A percentile compares a stretch with the other conserved stretches of the same genome.
These are phyloP conservation scores for Drechslerella dactyloides DNA, from an alignment of 2,329 filamentous ascomycete species.

Conservation along the genomic window DNA sequence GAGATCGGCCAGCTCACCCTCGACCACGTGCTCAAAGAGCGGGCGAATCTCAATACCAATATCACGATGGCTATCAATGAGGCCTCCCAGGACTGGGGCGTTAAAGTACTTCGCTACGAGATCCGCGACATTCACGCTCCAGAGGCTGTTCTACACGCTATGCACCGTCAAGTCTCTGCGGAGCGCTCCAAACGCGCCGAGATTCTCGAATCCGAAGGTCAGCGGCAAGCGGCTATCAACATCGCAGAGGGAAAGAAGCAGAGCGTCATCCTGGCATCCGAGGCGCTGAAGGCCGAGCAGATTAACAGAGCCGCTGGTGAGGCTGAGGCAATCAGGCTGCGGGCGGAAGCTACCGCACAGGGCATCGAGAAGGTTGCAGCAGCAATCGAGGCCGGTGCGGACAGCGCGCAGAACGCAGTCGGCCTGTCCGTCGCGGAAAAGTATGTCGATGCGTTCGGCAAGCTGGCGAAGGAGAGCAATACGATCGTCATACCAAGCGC, in stretches of 20 bases:
- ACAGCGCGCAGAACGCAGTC: constrained; percentile 80
- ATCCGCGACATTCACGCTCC: constrained; percentile 98
- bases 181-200: constrained; percentile 97
- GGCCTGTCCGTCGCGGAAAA: constrained; percentile 92
- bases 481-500: constrained; percentile 95
- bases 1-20: constrained; percentile 96
- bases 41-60: constrained; percentile 92
- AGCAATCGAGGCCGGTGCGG: constrained; percentile 74
- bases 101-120: constrained; percentile 94
- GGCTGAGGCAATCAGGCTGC: constrained; percentile 87
- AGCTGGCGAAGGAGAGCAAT: constrained; percentile 92
- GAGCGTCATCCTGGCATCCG: constrained; percentile 92
- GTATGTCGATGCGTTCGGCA: constrained; percentile 93
- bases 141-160: constrained; percentile 88
- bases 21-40: constrained; percentile 97
- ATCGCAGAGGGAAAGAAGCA: constrained; percentile 98
- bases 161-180: constrained; percentile 97
- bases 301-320: constrained; percentile 94
- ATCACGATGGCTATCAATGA: constrained; percentile 99
- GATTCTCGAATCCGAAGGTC: constrained; percentile 95
- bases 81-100: constrained; percentile 94
- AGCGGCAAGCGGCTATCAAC: constrained; percentile 96
- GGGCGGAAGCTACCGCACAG: constrained; percentile 80
- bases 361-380: constrained; percentile 86
- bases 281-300: constrained; percentile 85